Evolutionary conservation across 1,284 basidiomycete species (phyloP).

Genomic region (Vanrija sp.): DNA sequence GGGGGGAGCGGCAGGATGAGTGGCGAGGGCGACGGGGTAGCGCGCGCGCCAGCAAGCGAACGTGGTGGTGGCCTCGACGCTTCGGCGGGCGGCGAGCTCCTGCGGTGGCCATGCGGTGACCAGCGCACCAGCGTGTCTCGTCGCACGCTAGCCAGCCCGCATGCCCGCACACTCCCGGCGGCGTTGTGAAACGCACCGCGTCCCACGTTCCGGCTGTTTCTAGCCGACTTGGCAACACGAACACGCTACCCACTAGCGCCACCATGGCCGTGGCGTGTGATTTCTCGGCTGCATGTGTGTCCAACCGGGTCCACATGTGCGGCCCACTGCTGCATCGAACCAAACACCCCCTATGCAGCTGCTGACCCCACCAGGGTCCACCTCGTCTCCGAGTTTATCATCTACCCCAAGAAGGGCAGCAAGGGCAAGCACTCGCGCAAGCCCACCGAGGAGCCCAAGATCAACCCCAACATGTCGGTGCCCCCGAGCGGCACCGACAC

Average conservation of each 20-base stretch:
- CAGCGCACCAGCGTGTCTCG: too few species aligned
- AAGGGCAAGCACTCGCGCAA: conserved; percentile 19
- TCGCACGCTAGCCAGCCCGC: too few species aligned
- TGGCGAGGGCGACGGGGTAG: too few species aligned
- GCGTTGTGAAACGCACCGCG: too few species aligned
- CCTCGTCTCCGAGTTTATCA: conserved; percentile 63
- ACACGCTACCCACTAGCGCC: background rate
- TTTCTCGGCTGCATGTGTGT: background rate
- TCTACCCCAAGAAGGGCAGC: conserved; percentile 53
- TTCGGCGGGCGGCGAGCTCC: background rate
- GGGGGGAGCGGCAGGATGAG: background rate
- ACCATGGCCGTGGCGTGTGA: background rate
- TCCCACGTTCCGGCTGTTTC: background rate
- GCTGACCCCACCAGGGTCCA: conserved; percentile 54
- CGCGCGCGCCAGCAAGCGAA: too few species aligned
- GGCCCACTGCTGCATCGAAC: background rate
- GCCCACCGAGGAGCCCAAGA: conserved; percentile 7
- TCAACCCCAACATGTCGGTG: conserved; percentile 8
- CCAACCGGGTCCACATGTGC: too few species aligned
- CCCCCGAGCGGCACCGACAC: conserved; percentile 13
- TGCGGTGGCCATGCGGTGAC: background rate
- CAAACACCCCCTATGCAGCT: background rate
- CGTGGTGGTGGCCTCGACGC: too few species aligned
- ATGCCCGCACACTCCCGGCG: too few species aligned
- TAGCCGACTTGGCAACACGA: too few species aligned